phyloP scores from a whole-genome alignment of 805 yeast species.

The Suhomyces pyralidae region DNA sequence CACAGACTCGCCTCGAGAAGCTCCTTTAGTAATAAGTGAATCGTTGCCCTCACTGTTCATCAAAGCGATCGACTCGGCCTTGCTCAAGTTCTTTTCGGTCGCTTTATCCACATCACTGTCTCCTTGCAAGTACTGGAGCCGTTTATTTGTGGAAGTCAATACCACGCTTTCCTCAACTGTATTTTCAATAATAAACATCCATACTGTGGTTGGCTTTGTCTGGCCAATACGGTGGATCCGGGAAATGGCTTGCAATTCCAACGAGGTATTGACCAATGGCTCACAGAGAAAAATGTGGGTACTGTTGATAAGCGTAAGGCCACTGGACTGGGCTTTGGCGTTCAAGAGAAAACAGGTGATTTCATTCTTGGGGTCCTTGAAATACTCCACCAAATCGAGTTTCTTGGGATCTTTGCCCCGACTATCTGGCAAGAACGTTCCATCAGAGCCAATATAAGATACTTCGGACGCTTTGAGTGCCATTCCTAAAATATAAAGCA shows the following conservation, averaged over 20 bases:
- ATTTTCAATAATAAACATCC: constrained; percentile 83
- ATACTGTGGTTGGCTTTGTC: constrained; percentile 71
- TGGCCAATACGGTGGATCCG: constrained; percentile 94
- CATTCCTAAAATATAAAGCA: constrained; percentile 60
- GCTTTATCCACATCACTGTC: constrained; percentile 9
- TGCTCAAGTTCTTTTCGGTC: constrained; percentile 31
- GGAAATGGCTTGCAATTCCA: constrained; percentile 89
- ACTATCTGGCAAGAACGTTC: constrained; percentile 33
- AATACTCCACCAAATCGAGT: constrained; percentile 49
- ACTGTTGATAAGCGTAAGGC: constrained; percentile 87
- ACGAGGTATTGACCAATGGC: constrained; percentile 82
- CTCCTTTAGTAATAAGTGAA: constrained; percentile 41
- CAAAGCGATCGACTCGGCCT: constrained; percentile 54
- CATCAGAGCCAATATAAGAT: constrained; percentile 53
- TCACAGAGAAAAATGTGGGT: constrained; percentile 90
- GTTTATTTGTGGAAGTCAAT: constrained; percentile 58
- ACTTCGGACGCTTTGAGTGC: constrained; percentile 64
- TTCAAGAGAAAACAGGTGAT: constrained; percentile 85
- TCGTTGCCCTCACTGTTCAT: constrained; percentile 49
- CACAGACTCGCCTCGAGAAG: constrained; percentile 58
- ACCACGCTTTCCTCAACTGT: constrained; percentile 90
- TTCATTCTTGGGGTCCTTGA: constrained; percentile 52
- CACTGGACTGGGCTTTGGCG: constrained; percentile 86
- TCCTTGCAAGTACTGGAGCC: constrained; percentile 43
- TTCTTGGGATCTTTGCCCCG: constrained; percentile 25